Conservation (phyloP, 192 early-diverging fungal species). For the Coemansia umbellata region DNA sequence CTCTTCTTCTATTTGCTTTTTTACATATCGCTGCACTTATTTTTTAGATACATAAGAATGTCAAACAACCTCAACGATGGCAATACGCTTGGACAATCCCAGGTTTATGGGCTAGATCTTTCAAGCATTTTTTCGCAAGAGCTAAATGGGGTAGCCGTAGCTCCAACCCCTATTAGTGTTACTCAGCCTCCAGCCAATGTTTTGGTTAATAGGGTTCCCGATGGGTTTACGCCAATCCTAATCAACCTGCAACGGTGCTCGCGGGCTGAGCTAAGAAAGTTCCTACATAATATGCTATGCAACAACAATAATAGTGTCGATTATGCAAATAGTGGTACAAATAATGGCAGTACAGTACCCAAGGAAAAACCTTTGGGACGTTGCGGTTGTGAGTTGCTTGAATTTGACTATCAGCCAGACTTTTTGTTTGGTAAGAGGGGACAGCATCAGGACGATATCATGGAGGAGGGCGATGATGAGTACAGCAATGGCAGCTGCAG, state of each 20-base stretch:
- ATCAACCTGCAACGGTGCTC: constrained; percentile 41
- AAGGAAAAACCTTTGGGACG: constrained; percentile 22
- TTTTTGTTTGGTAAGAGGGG: constrained; percentile 42
- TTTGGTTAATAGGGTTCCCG: constrained; percentile 39
- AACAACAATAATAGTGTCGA: neutral
- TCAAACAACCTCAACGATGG: neutral
- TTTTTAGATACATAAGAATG: neutral
- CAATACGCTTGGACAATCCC: constrained; percentile 17
- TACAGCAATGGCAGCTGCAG: neutral
- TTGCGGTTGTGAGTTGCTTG: constrained; percentile 41
- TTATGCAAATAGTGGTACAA: neutral
- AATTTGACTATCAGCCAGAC: constrained; percentile 49
- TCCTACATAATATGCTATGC: constrained; percentile 43
- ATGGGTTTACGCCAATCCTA: constrained; percentile 38
- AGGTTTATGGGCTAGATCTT: constrained; percentile 24
- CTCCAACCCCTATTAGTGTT: constrained; percentile 21
- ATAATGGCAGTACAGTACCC: neutral
- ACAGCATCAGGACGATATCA: neutral
- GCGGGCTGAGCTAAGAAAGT: constrained; percentile 26
- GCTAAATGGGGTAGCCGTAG: constrained; percentile 27
- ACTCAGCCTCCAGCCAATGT: constrained; percentile 20
- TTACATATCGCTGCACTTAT: neutral
- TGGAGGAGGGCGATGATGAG: constrained; percentile 7
- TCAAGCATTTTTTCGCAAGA: constrained; percentile 31
- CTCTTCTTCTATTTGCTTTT: neutral